Base-by-base conservation (phyloP, 2,329 filamentous ascomycete genomes). In the Alternaria brassicae region DNA sequence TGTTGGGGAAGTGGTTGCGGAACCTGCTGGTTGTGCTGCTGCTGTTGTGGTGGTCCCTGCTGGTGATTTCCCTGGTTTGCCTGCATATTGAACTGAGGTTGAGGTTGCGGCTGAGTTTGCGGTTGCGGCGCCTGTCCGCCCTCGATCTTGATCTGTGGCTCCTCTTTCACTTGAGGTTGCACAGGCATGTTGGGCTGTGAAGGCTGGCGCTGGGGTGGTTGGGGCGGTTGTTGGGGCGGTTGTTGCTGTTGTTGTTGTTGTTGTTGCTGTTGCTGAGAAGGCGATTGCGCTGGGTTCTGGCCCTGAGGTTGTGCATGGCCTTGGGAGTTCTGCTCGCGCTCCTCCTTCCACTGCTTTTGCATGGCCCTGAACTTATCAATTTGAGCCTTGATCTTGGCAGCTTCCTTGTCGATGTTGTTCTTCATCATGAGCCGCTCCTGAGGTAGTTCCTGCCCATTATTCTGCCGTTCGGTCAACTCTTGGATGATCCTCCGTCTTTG, bases 61-160 rank as follows among this genome's bases (percentile, higher is more conserved):
- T 63, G 63, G 44, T 73, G 68, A 25, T 60, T 62, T 27, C 62
- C 55, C 41, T 73, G 67, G 30, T 53, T 60, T 30, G 60, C 44
- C 37, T 69, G 70, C 57, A 72, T 63, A 56, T 68, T 75, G 60
- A 71, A 71, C 28, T 59, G 59, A n/a, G 56, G 27, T 47, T 61
- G 58, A 12, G 50, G 40, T 40, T 47, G 57, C 30, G 45, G 34
- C 17, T 65, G 57, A 17, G 66, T 59, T 45, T 62, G 62, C 37
- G 62, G 61, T 49, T 68, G 71, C n/a, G 62, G 61, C 40, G 61
- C 49, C 34, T 68, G 65, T 23, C 66, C 71, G n/a, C 69, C 71
- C 56, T 78, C 76, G n/a, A 75, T 53, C 61, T 78, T 78, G 55
- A 78, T 74, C 21, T 75, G 72, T 5, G 74, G 72, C 34, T 71